These are phyloP conservation scores for Teunomyces aglyptinius DNA, from an alignment of 805 yeast species.

Conservation along the genomic window DNA sequence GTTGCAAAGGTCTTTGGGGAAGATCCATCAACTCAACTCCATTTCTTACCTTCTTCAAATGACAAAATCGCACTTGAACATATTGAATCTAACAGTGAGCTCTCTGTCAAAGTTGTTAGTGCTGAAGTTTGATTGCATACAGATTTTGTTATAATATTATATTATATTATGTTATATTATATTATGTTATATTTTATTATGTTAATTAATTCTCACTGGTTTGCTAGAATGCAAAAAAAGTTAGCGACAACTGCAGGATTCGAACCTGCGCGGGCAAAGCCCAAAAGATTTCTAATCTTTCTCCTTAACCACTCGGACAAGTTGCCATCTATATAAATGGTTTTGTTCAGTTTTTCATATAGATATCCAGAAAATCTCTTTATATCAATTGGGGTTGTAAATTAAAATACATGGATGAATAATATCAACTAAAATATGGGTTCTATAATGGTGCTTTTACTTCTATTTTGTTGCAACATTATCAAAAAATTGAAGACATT, in stretches of 20 bases:
- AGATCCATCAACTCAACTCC: slow-evolving; percentile 9
- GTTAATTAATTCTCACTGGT: no score
- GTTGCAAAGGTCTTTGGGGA: slow-evolving; percentile 43
- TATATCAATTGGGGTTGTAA: no score
- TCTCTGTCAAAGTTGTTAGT: background rate
- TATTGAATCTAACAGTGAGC: background rate
- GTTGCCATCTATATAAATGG: slow-evolving; percentile 26
- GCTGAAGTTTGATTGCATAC: background rate
- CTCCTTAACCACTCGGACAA: slow-evolving; percentile 51
- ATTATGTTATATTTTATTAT: no score
- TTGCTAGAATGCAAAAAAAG: slow-evolving; percentile 12
- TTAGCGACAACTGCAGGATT: slow-evolving; percentile 47
- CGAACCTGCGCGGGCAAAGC: slow-evolving; percentile 53
- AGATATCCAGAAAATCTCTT: background rate
- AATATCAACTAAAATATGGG: no score
- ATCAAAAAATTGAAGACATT: no score
- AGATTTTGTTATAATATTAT: background rate
- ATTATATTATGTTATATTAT: no score
- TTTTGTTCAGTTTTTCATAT: no score
- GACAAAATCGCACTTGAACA: background rate
- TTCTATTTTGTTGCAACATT: no score
- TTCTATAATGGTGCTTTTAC: no score
- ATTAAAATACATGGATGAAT: no score
- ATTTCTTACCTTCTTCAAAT: background rate
- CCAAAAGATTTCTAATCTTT: slow-evolving; percentile 49